phyloP scores from a whole-genome alignment of 2,329 filamentous ascomycete species.

The Penicillium palitans region DNA sequence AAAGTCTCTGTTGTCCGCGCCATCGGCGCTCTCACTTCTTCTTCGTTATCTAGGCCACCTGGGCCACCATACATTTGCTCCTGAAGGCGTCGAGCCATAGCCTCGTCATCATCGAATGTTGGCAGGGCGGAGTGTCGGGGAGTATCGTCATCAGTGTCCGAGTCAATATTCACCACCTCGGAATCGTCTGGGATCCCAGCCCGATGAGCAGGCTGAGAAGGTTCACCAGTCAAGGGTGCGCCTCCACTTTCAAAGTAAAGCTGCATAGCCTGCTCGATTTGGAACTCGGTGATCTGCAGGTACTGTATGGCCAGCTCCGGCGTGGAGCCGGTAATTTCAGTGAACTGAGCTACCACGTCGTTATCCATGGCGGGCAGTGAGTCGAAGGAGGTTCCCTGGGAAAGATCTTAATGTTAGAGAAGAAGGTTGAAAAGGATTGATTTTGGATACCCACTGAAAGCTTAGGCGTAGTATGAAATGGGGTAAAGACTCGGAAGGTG shows the following conservation, averaged over 20 bases:
- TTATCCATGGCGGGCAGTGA: slow-evolving; percentile 60
- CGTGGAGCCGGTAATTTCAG: slow-evolving; percentile 74
- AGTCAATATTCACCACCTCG: slow-evolving; percentile 73
- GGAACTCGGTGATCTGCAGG: slow-evolving; percentile 78
- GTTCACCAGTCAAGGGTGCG: slow-evolving; percentile 53
- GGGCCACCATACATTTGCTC: slow-evolving; percentile 77
- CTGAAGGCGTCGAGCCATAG: slow-evolving; percentile 86
- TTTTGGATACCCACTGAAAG: neutral
- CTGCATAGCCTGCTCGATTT: slow-evolving; percentile 81
- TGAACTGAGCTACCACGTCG: slow-evolving; percentile 71
- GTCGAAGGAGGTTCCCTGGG: neutral
- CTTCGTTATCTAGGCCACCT: slow-evolving; percentile 45
- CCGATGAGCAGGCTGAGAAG: slow-evolving; percentile 31
- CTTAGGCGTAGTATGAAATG: slow-evolving; percentile 7
- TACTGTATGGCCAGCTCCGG: slow-evolving; percentile 77
- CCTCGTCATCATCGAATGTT: slow-evolving; percentile 83
- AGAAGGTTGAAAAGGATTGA: slow-evolving; percentile 1
- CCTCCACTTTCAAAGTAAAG: slow-evolving; percentile 90
- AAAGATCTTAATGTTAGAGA: slow-evolving; percentile 3
- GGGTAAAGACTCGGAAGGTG: slow-evolving; percentile 5
- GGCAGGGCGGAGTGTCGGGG: slow-evolving; percentile 45
- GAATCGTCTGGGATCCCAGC: slow-evolving; percentile 54
- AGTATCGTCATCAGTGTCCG: slow-evolving; percentile 73
- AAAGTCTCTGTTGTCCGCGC: slow-evolving; percentile 88
- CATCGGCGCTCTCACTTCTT: slow-evolving; percentile 83